Evolutionary conservation across 805 yeast genomes (phyloP).

Genomic region (Pichia cabralensis): DNA sequence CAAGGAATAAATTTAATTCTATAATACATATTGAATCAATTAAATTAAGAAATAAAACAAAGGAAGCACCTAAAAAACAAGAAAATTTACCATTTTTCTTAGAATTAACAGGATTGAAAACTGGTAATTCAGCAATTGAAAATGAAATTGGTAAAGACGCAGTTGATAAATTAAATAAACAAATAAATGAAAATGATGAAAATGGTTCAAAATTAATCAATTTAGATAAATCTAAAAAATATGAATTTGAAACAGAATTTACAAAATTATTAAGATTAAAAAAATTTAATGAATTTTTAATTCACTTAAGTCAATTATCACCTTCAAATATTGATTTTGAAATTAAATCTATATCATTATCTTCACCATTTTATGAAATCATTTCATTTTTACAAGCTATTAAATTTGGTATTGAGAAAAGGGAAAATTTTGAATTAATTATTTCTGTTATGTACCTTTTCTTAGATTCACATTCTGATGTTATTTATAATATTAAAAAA

Average conservation of each 20-base stretch:
- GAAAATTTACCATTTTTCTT: constrained; percentile 76
- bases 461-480: constrained; percentile 74
- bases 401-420: constrained; percentile 43
- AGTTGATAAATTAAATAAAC: constrained; percentile 21
- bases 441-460: constrained; percentile 75
- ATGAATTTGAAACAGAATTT: constrained; percentile 63
- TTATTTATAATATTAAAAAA: constrained; percentile 30
- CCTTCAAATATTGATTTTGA: constrained; percentile 82
- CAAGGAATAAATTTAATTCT: constrained; percentile 72
- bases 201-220: constrained; percentile 21
- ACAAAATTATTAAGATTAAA: constrained; percentile 55
- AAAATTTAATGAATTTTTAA: constrained; percentile 43
- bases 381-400: constrained; percentile 58
- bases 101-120: constrained; percentile 51
- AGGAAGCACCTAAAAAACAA: constrained; percentile 78
- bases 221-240: constrained; percentile 26
- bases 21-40: constrained; percentile 75
- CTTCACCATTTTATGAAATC: constrained; percentile 61
- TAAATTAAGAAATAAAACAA: constrained; percentile 80
- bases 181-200: constrained; percentile 12
- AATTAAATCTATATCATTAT: constrained; percentile 62
- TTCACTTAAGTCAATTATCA: constrained; percentile 45
- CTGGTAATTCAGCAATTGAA: constrained; percentile 57
- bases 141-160: constrained; percentile 30
- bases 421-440: constrained; percentile 61